Conservation (phyloP, 2,329 filamentous ascomycete genomes). For the Akanthomyces dipterigenus region DNA sequence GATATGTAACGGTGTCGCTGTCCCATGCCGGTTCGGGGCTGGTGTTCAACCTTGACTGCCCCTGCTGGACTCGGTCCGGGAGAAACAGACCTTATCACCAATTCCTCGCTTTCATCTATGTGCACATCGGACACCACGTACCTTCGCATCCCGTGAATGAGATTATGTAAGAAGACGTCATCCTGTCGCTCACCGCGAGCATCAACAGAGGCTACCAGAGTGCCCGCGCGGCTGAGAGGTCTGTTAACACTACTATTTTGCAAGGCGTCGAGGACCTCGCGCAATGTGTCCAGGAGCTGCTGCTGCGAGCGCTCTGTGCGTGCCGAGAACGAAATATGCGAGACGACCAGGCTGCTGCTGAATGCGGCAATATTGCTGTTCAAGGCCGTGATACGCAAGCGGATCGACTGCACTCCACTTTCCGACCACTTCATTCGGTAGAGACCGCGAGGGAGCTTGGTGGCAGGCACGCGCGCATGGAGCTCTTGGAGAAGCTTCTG, state of each 20-base stretch:
- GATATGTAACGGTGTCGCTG: background rate
- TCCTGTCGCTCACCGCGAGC: background rate
- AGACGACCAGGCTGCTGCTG: background rate
- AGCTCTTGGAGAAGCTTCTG: background rate
- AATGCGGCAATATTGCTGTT: background rate
- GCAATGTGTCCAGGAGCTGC: background rate
- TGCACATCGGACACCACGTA: background rate
- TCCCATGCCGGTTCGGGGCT: background rate
- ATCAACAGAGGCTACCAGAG: background rate
- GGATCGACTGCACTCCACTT: background rate
- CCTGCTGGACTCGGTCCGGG: background rate
- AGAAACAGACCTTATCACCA: background rate
- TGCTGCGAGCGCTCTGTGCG: background rate
- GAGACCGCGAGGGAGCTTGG: background rate
- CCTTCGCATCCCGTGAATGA: background rate
- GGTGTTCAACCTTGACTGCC: background rate
- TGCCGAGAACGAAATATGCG: background rate
- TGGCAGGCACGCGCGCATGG: background rate
- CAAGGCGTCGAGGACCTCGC: background rate
- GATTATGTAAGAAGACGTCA: background rate
- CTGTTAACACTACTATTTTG: background rate
- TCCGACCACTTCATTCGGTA: background rate
- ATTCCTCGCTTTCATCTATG: background rate
- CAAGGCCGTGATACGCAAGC: background rate
- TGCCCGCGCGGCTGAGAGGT: background rate